These are phyloP conservation scores for Endocladia muricata DNA, from an alignment of 31 red algal species.

Conservation along the genomic window DNA sequence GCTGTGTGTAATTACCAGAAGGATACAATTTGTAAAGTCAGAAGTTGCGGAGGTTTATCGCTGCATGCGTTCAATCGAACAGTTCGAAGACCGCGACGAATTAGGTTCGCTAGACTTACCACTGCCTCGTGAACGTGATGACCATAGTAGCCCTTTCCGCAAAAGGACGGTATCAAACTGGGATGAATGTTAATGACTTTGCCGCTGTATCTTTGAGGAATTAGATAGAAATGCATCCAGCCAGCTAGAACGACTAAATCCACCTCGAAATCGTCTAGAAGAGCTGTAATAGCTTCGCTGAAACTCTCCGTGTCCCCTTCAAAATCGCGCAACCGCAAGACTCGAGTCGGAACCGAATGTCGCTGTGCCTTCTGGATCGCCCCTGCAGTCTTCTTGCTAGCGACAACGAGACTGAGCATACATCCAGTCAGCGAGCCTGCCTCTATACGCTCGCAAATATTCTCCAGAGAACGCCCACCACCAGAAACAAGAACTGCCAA, in stretches of 20 bases:
- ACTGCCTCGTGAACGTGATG: conserved; percentile 91
- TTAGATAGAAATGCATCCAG: conserved; percentile 98
- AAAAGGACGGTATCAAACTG: conserved; percentile 94
- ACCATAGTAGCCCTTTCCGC: conserved; percentile 96
- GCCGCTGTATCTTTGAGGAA: conserved; percentile 73
- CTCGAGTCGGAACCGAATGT: conserved; percentile 48
- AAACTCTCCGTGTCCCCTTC: conserved; percentile 23
- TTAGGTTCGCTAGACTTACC: conserved; percentile 42
- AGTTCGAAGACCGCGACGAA: too few relatives aligned
- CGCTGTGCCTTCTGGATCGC: conserved; percentile 62
- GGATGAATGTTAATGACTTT: conserved; percentile 99
- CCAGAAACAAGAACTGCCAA: conserved; percentile 90
- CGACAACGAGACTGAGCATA: conserved; percentile 64
- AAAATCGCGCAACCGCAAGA: conserved; percentile 60
- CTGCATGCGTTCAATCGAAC: too few relatives aligned
- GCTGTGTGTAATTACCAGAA: too few relatives aligned
- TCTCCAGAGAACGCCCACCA: conserved; percentile 90
- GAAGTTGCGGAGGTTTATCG: not conserved
- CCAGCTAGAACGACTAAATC: conserved; percentile 94
- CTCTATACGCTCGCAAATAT: conserved; percentile 62
- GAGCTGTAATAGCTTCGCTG: conserved; percentile 48
- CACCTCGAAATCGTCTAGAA: conserved; percentile 69
- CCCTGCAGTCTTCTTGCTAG: conserved; percentile 60
- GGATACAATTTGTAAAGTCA: not conserved
- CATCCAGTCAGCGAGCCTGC: conserved; percentile 35